These are phyloP conservation scores for Yamadazyma siamensis DNA, from an alignment of 1,139 yeast genomes.

Conservation along the genomic window DNA sequence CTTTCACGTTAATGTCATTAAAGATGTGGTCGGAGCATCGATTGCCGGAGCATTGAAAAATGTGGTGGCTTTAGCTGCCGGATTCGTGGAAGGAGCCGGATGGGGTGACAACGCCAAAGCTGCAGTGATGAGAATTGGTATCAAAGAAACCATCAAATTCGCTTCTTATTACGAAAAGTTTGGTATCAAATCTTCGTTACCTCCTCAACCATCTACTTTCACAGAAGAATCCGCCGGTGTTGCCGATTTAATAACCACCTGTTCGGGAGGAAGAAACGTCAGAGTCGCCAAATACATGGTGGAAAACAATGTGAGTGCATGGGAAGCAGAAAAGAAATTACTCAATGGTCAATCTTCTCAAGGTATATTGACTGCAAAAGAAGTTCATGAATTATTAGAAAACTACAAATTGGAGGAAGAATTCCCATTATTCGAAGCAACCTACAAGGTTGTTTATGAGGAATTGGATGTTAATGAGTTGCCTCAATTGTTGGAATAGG, in stretches of 20 bases:
- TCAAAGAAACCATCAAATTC: slow-evolving; percentile 72
- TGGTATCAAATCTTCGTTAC: slow-evolving; percentile 65
- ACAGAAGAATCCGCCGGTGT: slow-evolving; percentile 94
- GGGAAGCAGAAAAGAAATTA: slow-evolving; percentile 75
- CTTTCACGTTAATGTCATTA: slow-evolving; percentile 87
- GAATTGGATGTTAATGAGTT: slow-evolving; percentile 44
- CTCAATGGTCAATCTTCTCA: slow-evolving; percentile 94
- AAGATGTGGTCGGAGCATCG: slow-evolving; percentile 91
- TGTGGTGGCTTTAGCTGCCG: slow-evolving; percentile 90
- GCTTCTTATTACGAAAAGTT: slow-evolving; percentile 54
- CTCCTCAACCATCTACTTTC: slow-evolving; percentile 73
- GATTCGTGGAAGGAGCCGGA: slow-evolving; percentile 91
- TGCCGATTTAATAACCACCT: slow-evolving; percentile 93
- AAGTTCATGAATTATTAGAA: slow-evolving; percentile 79
- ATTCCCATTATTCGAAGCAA: slow-evolving; percentile 85
- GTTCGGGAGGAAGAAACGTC: slow-evolving; percentile 95
- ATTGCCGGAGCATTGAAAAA: slow-evolving; percentile 94
- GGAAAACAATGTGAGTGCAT: slow-evolving; percentile 64
- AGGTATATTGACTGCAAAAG: slow-evolving; percentile 85
- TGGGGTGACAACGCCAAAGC: slow-evolving; percentile 99
- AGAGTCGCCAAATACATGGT: slow-evolving; percentile 82
- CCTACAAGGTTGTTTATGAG: slow-evolving; percentile 77
- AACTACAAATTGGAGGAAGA: slow-evolving; percentile 59
- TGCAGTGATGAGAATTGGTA: slow-evolving; percentile 91
- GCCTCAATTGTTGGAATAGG: slow-evolving; percentile 27